phyloP scores from a whole-genome alignment of 495 filamentous ascomycete species.

The Aspergillus homomorphus region DNA sequence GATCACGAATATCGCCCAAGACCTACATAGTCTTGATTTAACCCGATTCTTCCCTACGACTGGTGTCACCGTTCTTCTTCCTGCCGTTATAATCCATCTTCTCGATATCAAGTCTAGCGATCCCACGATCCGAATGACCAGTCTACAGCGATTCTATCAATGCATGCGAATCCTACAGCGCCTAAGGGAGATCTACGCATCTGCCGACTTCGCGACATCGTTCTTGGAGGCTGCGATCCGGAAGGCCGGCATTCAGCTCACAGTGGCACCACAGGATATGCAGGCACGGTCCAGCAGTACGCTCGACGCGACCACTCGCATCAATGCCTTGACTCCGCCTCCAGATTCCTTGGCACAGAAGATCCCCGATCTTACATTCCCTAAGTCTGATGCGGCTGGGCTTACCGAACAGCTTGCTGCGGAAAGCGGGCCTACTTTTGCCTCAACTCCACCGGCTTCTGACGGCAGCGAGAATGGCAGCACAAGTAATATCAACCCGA shows the following conservation, averaged over 20 bases:
- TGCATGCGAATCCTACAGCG: slow-evolving; percentile 82
- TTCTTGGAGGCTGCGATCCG: slow-evolving; percentile 83
- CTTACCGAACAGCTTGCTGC: slow-evolving; percentile 17
- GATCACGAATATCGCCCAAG: slow-evolving; percentile 73
- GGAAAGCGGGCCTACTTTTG: slow-evolving; percentile 27
- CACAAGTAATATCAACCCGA: slow-evolving; percentile 41
- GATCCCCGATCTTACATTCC: slow-evolving; percentile 44
- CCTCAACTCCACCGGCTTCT: slow-evolving; percentile 43
- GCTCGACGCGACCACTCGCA: slow-evolving; percentile 26
- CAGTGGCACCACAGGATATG: slow-evolving; percentile 40
- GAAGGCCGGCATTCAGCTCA: slow-evolving; percentile 66
- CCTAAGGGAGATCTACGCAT: slow-evolving; percentile 79
- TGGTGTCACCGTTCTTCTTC: slow-evolving; percentile 83
- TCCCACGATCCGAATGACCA: slow-evolving; percentile 61
- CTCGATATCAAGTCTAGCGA: slow-evolving; percentile 82
- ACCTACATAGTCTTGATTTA: slow-evolving; percentile 64
- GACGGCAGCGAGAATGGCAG: slow-evolving; percentile 47
- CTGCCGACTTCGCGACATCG: slow-evolving; percentile 79
- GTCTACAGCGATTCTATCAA: slow-evolving; percentile 72
- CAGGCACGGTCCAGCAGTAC: slow-evolving; percentile 25
- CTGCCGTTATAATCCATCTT: slow-evolving; percentile 87
- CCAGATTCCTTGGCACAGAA: slow-evolving; percentile 46
- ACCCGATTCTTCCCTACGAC: slow-evolving; percentile 80
- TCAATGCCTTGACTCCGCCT: slow-evolving; percentile 41
- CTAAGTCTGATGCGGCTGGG: slow-evolving; percentile 23